Percentiles rank a stretch among this genome's conserved stretches.
These are phyloP conservation scores for Aureobasidium sp. DNA, from an alignment of 2,329 filamentous ascomycete species.

Conservation along the genomic window DNA sequence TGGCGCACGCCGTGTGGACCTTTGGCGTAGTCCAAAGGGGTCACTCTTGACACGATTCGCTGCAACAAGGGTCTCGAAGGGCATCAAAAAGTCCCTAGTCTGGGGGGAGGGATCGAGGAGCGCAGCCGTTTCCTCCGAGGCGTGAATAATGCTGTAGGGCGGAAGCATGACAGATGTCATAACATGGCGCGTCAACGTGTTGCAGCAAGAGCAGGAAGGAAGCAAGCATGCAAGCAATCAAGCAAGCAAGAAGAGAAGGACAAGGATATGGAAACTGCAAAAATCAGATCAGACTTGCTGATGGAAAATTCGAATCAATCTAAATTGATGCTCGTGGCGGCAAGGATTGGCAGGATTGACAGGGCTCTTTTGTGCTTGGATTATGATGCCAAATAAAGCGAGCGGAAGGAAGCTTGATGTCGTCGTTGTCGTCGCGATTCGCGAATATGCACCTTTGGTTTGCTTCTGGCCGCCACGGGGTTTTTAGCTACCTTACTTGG, in stretches of 20 bases:
- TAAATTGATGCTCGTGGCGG: not conserved
- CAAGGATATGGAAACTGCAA: not conserved
- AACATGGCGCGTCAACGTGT: not conserved
- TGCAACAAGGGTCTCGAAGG: not conserved
- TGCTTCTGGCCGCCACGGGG: not conserved
- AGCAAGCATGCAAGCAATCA: not conserved
- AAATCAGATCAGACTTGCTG: not conserved
- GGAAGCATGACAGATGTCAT: not conserved
- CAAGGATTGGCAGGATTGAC: conserved; percentile 5
- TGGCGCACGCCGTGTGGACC: not conserved
- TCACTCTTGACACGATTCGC: not conserved
- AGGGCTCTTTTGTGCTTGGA: not conserved
- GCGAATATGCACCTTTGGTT: not conserved
- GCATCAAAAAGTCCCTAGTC: not conserved
- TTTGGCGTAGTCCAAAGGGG: not conserved
- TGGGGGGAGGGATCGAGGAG: no score
- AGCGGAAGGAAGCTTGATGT: not conserved
- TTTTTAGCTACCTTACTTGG: not conserved
- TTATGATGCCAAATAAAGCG: conserved; percentile 2
- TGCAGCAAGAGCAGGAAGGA: not conserved
- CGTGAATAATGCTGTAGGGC: not conserved
- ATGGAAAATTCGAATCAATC: not conserved
- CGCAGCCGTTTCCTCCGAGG: not conserved
- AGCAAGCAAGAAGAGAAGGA: no score
- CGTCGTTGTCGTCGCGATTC: not conserved